Evolutionary conservation across 768 basidiomycete genomes (phyloP).

Genomic region (Fomitopsis serialis): DNA sequence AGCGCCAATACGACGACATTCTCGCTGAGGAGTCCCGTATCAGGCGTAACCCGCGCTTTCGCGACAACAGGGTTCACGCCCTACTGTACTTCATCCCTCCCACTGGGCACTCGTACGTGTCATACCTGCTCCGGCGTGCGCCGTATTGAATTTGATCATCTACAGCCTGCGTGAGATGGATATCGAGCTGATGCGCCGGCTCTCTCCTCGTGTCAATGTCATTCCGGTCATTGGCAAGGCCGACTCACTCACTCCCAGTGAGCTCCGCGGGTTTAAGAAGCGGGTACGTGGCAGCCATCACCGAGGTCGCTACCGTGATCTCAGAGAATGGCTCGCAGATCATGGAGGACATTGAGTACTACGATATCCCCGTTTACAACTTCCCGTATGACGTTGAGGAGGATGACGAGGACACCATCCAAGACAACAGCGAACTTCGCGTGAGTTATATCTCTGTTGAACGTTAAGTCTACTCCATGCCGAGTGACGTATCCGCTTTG

Average conservation of each 20-base stretch:
- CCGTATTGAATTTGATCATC: no score
- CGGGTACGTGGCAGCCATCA: constrained; percentile 43
- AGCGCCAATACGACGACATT: constrained; percentile 98
- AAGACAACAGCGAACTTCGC: constrained; percentile 93
- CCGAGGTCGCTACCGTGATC: background rate
- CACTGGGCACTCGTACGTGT: constrained; percentile 89
- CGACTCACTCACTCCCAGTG: constrained; percentile 89
- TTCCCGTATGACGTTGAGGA: constrained; percentile 99
- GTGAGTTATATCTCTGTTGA: constrained; percentile 35
- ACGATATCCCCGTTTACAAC: constrained; percentile 97
- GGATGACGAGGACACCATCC: constrained; percentile 97
- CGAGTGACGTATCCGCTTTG: constrained; percentile 8
- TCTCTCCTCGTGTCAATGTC: constrained; percentile 97
- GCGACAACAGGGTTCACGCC: constrained; percentile 96
- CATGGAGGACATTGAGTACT: constrained; percentile 99
- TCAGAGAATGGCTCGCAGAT: constrained; percentile 46
- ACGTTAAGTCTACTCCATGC: no score
- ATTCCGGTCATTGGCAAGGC: constrained; percentile 98
- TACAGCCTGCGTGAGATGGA: constrained; percentile 91
- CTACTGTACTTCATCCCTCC: constrained; percentile 98
- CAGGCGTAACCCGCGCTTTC: constrained; percentile 98
- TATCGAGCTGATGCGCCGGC: constrained; percentile 96
- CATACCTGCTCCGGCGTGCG: background rate
- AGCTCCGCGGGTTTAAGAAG: constrained; percentile 94
- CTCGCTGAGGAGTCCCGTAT: constrained; percentile 97